Conservation (phyloP, 345 rosid genomes). For the Corymbia maculata region DNA sequence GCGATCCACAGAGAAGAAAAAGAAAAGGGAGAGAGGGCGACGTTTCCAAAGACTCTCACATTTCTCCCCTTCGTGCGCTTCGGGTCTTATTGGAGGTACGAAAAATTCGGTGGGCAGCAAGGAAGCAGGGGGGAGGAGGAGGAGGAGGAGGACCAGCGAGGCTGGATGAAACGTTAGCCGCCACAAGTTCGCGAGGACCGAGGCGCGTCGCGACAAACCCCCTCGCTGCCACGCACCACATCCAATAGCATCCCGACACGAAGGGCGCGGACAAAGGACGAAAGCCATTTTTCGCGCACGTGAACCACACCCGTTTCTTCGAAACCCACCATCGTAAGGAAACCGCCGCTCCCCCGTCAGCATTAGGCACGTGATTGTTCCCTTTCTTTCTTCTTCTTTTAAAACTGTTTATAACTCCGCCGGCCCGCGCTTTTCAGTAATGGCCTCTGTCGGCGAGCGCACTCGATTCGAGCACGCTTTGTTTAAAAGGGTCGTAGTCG, state of each 20-base stretch:
- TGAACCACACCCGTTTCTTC: not conserved
- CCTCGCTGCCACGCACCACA: not conserved
- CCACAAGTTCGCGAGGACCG: not conserved
- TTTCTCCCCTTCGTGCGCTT: not conserved
- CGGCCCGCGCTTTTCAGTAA: not conserved
- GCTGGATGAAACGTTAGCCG: not conserved
- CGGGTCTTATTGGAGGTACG: not conserved
- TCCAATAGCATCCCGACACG: not conserved
- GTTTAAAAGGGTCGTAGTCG: not conserved
- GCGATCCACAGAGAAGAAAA: not conserved
- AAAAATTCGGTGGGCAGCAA: not conserved
- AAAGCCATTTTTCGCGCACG: not conserved
- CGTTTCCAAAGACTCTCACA: not conserved
- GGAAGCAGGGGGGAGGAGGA: not conserved
- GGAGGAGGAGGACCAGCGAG: not conserved
- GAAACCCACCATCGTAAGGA: not conserved
- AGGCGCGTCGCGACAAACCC: not conserved
- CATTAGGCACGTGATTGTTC: not conserved
- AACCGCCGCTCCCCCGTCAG: not conserved
- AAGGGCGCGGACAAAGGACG: not conserved
- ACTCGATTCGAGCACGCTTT: not conserved
- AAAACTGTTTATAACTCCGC: not conserved
- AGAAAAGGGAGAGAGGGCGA: not conserved
- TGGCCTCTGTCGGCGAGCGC: not conserved
- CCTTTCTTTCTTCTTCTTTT: not conserved